Conservation (phyloP, 2,329 filamentous ascomycete species). For the Aspergillus sclerotialis region DNA sequence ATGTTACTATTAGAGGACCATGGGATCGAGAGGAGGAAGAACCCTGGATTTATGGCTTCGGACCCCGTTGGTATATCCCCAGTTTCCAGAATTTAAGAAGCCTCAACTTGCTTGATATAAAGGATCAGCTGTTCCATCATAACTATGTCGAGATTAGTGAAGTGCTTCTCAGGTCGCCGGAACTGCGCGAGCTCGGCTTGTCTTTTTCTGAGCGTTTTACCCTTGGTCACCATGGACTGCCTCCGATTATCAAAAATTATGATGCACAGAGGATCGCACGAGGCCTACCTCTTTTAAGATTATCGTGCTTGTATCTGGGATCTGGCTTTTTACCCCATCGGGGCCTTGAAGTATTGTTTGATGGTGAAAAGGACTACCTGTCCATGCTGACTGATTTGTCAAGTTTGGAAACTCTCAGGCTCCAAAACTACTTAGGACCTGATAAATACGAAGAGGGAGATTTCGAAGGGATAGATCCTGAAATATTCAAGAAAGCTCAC, state of each 20-base stretch:
- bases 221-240: not conserved
- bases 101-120: not conserved
- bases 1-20: not conserved
- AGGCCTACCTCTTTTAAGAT: not conserved
- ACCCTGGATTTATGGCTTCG: too few species aligned
- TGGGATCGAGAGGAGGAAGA: not conserved
- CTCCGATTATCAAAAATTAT: not conserved
- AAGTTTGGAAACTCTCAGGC: not conserved
- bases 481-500: not conserved
- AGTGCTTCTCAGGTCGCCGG: not conserved
- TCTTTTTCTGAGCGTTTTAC: not conserved
- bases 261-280: not conserved
- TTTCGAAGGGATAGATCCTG: not conserved
- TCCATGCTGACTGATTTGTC: not conserved
- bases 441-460: too few species aligned
- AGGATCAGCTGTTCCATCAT: not conserved
- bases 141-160: not conserved
- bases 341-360: not conserved
- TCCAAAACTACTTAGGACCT: not conserved
- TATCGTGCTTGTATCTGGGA: not conserved
- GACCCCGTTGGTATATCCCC: not conserved
- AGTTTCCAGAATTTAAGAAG: not conserved
- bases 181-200: not conserved
- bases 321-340: not conserved
- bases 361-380: not conserved